Evolutionary conservation across 2,329 filamentous ascomycete genomes (phyloP), one percentile per base, ranked within the genome.

Genomic region (Fusarium mundagurra): DNA sequence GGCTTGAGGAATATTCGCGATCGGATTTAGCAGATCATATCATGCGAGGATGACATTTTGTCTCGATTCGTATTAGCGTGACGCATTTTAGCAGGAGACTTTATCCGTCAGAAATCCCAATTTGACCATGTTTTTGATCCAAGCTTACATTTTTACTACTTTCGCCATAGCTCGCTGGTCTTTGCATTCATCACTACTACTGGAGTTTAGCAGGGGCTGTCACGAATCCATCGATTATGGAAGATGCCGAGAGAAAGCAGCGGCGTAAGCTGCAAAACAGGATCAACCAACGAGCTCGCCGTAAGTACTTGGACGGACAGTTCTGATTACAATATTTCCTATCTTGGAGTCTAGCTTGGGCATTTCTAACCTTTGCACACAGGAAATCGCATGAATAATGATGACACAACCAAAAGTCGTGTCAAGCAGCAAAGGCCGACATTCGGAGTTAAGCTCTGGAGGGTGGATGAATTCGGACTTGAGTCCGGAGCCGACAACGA

Each of bases 381-480:
- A 66, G 61, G 64, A 24, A 41, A 9, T 33, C 64, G 64, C 3
- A 16, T 65, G 18, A 29, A 24, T 13, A 54, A 43, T 27, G 39
- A 33, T 20, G 34, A 29, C 20, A 16, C 22, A 34, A 6, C 34
- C 18, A 47, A 43, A 38, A 14, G 6, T 22, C 11, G n/a, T 10
- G 34, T 5, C 6, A 65, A 43, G 11, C 39, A 48, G n/a, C 48
- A 45, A 18, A 43, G 20, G 3, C 31, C 61, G 20, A 1, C 29
- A n/a, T 38, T 57, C 14, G 64, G 64, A 67, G 64, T 67, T 7
- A 67, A 67, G 48, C 41, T 65, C 31, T 67, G 64, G 64, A 67
- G 20, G 31, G 7, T 67, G 6, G 64, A 67, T 12, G 64, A 67
- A 22, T 67, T 65, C 14, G 41, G 36, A 2, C n/a, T 66, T 6